A percentile compares a stretch with the other conserved stretches of the same genome.
Evolutionary conservation across 2,329 filamentous ascomycete species (phyloP).

Genomic region (Gnomoniopsis sp.): DNA sequence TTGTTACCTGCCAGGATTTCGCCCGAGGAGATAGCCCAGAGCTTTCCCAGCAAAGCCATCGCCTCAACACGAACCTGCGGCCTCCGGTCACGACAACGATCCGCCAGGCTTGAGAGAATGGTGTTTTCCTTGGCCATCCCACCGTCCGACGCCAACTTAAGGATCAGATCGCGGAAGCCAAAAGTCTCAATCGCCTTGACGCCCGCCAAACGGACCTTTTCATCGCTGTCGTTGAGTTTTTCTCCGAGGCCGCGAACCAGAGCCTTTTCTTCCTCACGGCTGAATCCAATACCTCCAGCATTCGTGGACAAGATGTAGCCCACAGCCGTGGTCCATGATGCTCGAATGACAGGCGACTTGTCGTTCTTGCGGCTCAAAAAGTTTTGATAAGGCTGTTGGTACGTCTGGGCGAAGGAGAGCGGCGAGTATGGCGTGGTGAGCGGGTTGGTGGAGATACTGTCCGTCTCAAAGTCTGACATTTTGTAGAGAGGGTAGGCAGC

Average conservation of each 20-base stretch:
- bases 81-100: constrained; percentile 84
- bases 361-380: constrained; percentile 85
- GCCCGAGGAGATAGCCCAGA: constrained; percentile 91
- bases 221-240: constrained; percentile 83
- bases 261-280: constrained; percentile 72
- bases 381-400: constrained; percentile 73
- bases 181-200: constrained; percentile 81
- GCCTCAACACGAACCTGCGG: constrained; percentile 78
- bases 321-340: constrained; percentile 80
- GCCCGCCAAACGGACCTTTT: constrained; percentile 86
- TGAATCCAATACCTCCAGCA: constrained; percentile 84
- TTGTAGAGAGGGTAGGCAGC: constrained; percentile 78
- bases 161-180: constrained; percentile 73
- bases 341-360: constrained; percentile 76
- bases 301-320: constrained; percentile 89
- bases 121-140: constrained; percentile 74
- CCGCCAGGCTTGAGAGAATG: constrained; percentile 75
- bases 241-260: constrained; percentile 73
- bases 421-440: constrained; percentile 82
- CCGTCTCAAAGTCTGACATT: constrained; percentile 53
- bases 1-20: constrained; percentile 85
- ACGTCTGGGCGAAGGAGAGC: constrained; percentile 82
- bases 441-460: constrained; percentile 53
- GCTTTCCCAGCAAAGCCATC: constrained; percentile 76
- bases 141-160: constrained; percentile 75